Evolutionary conservation across 2,329 filamentous ascomycete species (phyloP).

Genomic region (Pestalotiopsis sp.): DNA sequence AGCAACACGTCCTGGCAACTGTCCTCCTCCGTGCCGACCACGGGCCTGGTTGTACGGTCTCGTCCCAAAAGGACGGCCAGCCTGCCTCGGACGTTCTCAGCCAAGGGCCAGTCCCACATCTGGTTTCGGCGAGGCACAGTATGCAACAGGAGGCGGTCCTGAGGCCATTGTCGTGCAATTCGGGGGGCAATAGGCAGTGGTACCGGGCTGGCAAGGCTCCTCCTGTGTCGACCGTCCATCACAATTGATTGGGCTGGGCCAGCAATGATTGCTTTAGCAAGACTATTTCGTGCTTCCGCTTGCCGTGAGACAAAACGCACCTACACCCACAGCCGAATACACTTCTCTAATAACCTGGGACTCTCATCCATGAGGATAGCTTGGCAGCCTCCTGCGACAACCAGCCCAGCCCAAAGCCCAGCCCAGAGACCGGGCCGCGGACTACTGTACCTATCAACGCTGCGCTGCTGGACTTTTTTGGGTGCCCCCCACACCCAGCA

Average conservation of each 20-base stretch:
- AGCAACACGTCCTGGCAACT: not conserved
- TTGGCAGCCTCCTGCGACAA: not conserved
- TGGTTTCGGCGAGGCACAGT: slow-evolving; percentile 1
- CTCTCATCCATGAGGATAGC: not conserved
- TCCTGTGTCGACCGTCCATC: slow-evolving; percentile 2
- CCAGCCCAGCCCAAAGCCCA: too few relatives aligned
- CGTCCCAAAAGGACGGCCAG: not conserved
- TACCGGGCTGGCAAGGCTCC: slow-evolving; percentile 8
- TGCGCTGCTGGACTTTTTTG: not conserved
- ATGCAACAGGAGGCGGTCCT: slow-evolving; percentile 3
- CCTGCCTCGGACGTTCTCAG: slow-evolving; percentile 1
- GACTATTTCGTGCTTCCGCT: slow-evolving; percentile 13
- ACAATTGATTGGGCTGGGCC: slow-evolving; percentile 12
- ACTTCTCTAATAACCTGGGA: not conserved
- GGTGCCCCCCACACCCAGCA: slow-evolving; percentile 7
- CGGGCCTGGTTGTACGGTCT: not conserved
- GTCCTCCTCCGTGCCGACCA: not conserved
- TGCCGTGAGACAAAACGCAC: slow-evolving; percentile 13
- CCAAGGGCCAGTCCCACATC: not conserved
- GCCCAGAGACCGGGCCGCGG: too few relatives aligned
- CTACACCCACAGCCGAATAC: slow-evolving; percentile 7
- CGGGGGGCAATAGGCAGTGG: slow-evolving; percentile 7
- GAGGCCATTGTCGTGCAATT: not conserved
- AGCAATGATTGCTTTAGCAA: slow-evolving; percentile 14
- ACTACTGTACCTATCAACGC: not conserved